Conservation (phyloP, 2,329 filamentous ascomycete genomes). For the Paraconiothyrium brasiliense region DNA sequence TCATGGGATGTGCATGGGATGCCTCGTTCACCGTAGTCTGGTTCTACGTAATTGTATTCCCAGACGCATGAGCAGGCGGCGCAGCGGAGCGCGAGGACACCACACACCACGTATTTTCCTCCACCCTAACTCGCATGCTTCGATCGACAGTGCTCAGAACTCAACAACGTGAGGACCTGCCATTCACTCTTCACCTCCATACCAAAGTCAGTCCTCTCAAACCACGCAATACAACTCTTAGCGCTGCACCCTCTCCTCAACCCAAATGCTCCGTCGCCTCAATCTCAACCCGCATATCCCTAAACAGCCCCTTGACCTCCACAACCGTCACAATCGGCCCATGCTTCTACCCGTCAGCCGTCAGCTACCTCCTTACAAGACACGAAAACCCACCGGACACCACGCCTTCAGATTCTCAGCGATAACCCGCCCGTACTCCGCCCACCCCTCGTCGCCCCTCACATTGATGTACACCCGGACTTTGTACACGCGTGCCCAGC, state of each 20-base stretch:
- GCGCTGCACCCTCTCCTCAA: neutral
- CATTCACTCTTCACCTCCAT: too few relatives aligned
- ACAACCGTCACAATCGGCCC: slow-evolving; percentile 36
- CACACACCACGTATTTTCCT: too few relatives aligned
- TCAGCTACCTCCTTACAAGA: neutral
- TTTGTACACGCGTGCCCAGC: slow-evolving; percentile 60
- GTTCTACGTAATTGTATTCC: slow-evolving; percentile 11
- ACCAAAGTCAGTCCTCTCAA: too few relatives aligned
- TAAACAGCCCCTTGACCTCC: slow-evolving; percentile 32
- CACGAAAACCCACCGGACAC: slow-evolving; percentile 23
- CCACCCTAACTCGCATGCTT: too few relatives aligned
- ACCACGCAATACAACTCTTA: too few relatives aligned
- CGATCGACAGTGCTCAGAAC: too few relatives aligned
- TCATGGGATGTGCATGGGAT: slow-evolving; percentile 7
- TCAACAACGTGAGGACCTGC: too few relatives aligned
- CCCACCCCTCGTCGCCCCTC: slow-evolving; percentile 8
- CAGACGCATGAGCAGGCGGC: slow-evolving; percentile 3
- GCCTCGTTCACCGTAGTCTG: slow-evolving; percentile 13
- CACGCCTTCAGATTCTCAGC: slow-evolving; percentile 30
- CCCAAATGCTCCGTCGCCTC: slow-evolving; percentile 35
- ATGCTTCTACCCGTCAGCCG: slow-evolving; percentile 21
- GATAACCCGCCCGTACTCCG: slow-evolving; percentile 22
- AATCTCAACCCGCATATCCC: slow-evolving; percentile 36
- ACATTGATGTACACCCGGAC: slow-evolving; percentile 28
- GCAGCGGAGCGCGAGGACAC: neutral